Evolutionary conservation across 768 basidiomycete species (phyloP), one percentile per base, ranked within the genome.

Genomic region (Lactarius hatsudake): DNA sequence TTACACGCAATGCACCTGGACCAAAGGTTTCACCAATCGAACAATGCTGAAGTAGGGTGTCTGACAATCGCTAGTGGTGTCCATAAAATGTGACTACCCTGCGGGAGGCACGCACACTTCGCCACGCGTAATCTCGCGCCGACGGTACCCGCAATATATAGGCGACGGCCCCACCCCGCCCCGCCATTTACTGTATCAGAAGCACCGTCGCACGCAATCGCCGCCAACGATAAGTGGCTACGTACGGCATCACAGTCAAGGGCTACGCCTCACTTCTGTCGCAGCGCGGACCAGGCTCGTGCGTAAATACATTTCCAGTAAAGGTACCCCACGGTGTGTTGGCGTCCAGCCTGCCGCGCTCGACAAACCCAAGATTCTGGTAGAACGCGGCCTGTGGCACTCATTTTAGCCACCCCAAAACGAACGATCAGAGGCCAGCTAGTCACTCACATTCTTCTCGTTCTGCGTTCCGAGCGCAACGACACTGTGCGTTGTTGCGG

Each of bases 381-480:
- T 63, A 63, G 34, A 63, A 63, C 12, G 53, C 53, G 17, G 62
- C 62, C 62, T 63, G 30, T 2, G 26, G 10, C 15, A 36, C 36
- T n/a, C 48, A 2, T 36, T n/a, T 34, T 23, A 51, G 48, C 34
- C 32, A 18, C 15, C 28, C 28, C 4, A 38, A 23, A 62, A 28
- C 9, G 9, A n/a, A 54, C 5, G 0, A 45, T 23, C 15, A 3
- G 51, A 36, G 10, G 51, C 12, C 13, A 2, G 23, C 26, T 13
- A 15, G 3, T 26, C 51, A 53, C 51, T 53, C 53, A 63, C 62
- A 13, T 63, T 63, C 38, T 40, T 23, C 53, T 63, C 62, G 32
- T 10, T 54, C 53, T 63, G 62, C 18, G 62, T 63, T 15, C 62
- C 62, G 26, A 63, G 62, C 5, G 53, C 62, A 26, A 56, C 62